These are phyloP conservation scores for Solanum medicagineum DNA, from an alignment of 257 asterid species.

Conservation along the genomic window DNA sequence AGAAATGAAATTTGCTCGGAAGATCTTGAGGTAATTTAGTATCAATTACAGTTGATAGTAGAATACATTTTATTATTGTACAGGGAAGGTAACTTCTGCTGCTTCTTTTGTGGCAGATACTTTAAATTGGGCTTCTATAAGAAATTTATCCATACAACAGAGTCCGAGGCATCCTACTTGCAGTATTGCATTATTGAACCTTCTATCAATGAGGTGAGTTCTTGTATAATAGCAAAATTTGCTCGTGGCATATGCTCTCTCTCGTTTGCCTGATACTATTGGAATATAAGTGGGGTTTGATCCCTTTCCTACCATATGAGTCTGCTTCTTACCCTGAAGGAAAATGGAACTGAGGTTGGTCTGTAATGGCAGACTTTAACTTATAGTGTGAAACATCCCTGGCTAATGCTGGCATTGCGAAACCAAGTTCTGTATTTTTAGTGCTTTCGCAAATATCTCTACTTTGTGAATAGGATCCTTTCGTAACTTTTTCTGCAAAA, in stretches of 20 bases:
- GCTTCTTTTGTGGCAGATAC: slow-evolving; percentile 25
- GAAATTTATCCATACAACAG: slow-evolving; percentile 42
- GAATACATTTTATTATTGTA: neutral
- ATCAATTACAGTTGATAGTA: neutral
- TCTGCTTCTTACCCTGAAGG: neutral
- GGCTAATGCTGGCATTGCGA: slow-evolving; percentile 1
- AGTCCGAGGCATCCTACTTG: slow-evolving; percentile 69
- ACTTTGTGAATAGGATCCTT: neutral
- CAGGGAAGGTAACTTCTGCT: neutral
- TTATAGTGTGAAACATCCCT: neutral
- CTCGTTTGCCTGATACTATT: neutral
- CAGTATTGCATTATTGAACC: slow-evolving; percentile 84
- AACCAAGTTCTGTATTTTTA: neutral
- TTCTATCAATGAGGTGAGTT: slow-evolving; percentile 55
- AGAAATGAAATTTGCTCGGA: slow-evolving; percentile 70
- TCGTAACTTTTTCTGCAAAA: neutral
- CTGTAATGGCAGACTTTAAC: neutral
- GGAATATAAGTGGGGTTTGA: neutral
- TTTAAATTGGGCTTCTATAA: slow-evolving; percentile 67
- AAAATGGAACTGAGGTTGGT: neutral
- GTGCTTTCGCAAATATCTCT: neutral
- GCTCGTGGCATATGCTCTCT: neutral
- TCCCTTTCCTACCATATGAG: neutral
- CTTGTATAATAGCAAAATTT: neutral
- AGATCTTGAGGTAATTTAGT: slow-evolving; percentile 45